Base-by-base conservation (phyloP, 306 rosid species). In the Carpinus fangiana region DNA sequence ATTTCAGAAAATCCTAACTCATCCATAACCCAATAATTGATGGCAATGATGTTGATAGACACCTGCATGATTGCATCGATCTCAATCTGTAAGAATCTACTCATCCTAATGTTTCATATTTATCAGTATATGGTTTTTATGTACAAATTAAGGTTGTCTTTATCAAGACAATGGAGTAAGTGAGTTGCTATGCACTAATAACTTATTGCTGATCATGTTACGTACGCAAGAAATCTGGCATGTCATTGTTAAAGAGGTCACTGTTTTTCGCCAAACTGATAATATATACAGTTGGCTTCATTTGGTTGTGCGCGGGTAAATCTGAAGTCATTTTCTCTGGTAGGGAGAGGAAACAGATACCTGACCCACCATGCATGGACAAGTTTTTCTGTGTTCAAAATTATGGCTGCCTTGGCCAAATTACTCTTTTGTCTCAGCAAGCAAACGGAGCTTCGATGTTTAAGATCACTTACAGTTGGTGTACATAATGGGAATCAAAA, bases 241-340 rank as follows among this genome's bases (percentile, higher is more conserved):
- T 17, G 45, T 73, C 69, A n/a, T 62, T 60, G 70, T 76, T 31
- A 21, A 14, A 54, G 51, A 18, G 36, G 65, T 55, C 74, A 2
- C 62, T 23, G 54, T 8, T 77, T 81, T 59, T 77, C 23, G 28
- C 41, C 65, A 36, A 34, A 73, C 50, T 46, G 46, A 38, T 43
- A 21, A 43, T 28, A 6, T 8, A 8, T 10, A 50, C 68, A 70
- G 55, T 12, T 47, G 8, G 12, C 17, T 51, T 65, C 62, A 54
- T 75, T 14, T 28, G 57, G 38, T 60, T 59, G 46, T 69, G 10
- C 8, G 10, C 8, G 23, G 38, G 14, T 17, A 67, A 8, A 54
- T 83, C 70, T 78, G 56, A 74, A 67, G 88, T 76, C 87, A 86
- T 47, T 76, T 84, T 80, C 70, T 28, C 46, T 10, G 34, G 9